Conservation (phyloP, 163 green algal genomes). For the Coccomyxa subellipsoidea region DNA sequence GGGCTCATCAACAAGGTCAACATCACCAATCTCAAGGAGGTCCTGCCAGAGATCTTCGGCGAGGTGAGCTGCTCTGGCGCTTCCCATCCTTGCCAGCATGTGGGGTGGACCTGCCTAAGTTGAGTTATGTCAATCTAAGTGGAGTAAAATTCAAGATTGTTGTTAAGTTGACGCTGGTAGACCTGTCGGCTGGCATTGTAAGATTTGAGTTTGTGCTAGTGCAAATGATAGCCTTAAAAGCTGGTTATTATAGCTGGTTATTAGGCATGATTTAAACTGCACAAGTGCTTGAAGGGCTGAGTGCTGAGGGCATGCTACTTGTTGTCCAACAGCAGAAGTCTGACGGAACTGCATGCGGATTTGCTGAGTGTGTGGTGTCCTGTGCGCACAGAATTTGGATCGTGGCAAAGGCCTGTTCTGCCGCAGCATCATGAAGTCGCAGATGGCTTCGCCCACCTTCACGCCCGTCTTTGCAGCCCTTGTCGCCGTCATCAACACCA, state of each 20-base stretch:
- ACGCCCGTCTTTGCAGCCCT: slow-evolving; percentile 86
- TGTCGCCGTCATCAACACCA: slow-evolving; percentile 88
- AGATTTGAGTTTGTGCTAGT: no score
- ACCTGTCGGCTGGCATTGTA: no score
- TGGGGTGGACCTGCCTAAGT: no score
- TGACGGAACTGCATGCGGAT: neutral
- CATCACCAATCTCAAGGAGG: slow-evolving; percentile 86
- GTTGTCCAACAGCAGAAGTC: neutral
- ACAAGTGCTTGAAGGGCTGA: no score
- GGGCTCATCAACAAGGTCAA: slow-evolving; percentile 98
- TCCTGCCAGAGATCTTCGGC: slow-evolving; percentile 85
- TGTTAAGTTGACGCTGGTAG: no score
- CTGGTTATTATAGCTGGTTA: no score
- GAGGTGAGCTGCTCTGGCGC: slow-evolving; percentile 74
- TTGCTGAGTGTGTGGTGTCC: neutral
- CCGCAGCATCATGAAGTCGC: slow-evolving; percentile 89
- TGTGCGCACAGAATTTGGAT: slow-evolving; percentile 79
- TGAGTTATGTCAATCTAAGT: no score
- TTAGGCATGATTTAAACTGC: no score
- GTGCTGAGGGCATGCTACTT: no score
- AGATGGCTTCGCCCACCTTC: slow-evolving; percentile 90
- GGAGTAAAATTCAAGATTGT: no score
- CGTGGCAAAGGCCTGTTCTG: slow-evolving; percentile 89
- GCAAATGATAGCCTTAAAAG: no score
- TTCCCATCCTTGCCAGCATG: no score